Evolutionary conservation across 192 early-diverging fungal genomes (phyloP).

Genomic region (Mortierella hygrophila): DNA sequence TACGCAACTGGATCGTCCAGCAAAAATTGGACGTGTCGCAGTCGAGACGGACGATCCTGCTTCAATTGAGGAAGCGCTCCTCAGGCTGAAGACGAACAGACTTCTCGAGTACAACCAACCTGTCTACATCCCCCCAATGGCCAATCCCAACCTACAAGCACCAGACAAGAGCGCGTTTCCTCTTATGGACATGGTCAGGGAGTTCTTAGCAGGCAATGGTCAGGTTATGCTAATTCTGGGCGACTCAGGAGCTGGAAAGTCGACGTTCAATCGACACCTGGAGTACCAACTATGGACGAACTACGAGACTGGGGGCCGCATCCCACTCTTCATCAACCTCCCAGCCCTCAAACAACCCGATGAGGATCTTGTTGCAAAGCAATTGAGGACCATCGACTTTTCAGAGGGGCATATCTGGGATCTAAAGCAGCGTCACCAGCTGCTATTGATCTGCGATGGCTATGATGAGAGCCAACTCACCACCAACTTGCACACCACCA

Average conservation of each 20-base stretch:
- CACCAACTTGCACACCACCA: background rate
- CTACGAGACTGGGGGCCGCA: background rate
- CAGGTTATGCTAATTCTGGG: background rate
- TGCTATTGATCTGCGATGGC: constrained; percentile 1
- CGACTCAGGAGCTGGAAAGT: constrained; percentile 13
- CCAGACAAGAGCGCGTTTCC: background rate
- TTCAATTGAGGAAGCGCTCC: no score
- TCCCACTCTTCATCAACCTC: constrained; percentile 9
- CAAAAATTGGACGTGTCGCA: no score
- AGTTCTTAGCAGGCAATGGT: background rate
- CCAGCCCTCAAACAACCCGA: background rate
- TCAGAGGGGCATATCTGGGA: background rate
- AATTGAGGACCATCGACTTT: background rate
- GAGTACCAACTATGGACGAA: background rate
- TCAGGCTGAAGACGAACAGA: no score
- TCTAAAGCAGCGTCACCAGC: background rate
- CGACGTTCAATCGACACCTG: background rate
- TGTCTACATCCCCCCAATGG: background rate
- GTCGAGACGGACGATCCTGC: no score
- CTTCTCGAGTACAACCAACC: no score
- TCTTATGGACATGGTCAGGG: background rate
- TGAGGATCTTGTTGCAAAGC: background rate
- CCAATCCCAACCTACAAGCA: background rate
- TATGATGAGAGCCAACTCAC: background rate
- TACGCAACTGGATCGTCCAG: no score